Percentiles rank a stretch among this genome's conserved stretches.
Conservation (phyloP, 805 yeast genomes). For the Wickerhamiella siamensis region DNA sequence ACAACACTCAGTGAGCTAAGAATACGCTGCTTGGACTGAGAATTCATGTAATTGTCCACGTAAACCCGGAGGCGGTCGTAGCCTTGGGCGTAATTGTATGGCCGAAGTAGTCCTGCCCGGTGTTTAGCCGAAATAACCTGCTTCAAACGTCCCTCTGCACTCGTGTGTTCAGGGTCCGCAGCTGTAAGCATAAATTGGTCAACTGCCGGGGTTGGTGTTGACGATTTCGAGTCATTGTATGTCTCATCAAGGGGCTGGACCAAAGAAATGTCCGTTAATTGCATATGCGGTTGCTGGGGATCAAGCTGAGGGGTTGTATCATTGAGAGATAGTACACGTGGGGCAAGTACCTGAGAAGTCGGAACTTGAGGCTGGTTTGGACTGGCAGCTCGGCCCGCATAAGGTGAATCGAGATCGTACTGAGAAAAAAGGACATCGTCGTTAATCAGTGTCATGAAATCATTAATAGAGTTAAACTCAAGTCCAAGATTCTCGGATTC, state of each 20-base stretch:
- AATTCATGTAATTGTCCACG: slow-evolving; percentile 86
- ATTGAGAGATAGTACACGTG: not conserved
- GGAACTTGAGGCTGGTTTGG: not conserved
- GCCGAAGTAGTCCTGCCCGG: slow-evolving; percentile 84
- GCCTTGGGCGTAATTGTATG: slow-evolving; percentile 88
- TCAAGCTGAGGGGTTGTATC: not conserved
- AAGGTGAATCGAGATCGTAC: not conserved
- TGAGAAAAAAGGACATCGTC: slow-evolving; percentile 11
- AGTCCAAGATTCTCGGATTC: not conserved
- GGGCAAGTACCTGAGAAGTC: not conserved
- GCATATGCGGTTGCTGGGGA: not conserved
- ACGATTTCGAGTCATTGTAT: not conserved
- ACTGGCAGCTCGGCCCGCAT: not conserved
- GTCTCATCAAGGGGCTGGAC: not conserved
- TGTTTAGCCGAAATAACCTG: slow-evolving; percentile 89
- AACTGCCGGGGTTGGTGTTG: slow-evolving; percentile 10
- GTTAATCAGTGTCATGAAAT: slow-evolving; percentile 14
- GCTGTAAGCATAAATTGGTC: slow-evolving; percentile 92
- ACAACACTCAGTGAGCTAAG: slow-evolving; percentile 72
- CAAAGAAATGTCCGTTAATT: not conserved
- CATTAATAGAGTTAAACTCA: slow-evolving; percentile 2
- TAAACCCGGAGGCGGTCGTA: slow-evolving; percentile 78
- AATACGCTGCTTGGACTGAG: slow-evolving; percentile 68
- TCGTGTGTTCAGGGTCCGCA: slow-evolving; percentile 89
- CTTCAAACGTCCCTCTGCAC: slow-evolving; percentile 84